These are phyloP conservation scores for Aspergillus floridensis DNA, from an alignment of 2,329 filamentous ascomycete genomes.

Conservation along the genomic window DNA sequence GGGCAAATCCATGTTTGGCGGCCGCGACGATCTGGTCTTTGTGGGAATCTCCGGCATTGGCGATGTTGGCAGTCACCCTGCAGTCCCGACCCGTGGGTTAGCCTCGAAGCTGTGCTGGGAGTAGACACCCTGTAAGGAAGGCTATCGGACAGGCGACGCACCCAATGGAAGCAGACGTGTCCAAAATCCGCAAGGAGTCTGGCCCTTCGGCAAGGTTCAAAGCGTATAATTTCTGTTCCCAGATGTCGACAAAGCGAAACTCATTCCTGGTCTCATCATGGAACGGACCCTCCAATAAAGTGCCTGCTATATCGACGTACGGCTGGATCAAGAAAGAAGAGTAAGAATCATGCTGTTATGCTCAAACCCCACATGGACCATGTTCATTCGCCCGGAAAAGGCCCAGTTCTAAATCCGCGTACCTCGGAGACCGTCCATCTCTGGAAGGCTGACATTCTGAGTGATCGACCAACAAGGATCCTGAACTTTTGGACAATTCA, in stretches of 20 bases:
- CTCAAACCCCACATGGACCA: neutral
- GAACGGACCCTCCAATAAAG: slow-evolving; percentile 43
- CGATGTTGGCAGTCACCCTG: slow-evolving; percentile 75
- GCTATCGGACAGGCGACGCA: slow-evolving; percentile 24
- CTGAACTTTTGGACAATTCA: neutral
- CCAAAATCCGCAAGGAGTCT: slow-evolving; percentile 55
- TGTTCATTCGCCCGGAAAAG: neutral
- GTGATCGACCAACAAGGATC: neutral
- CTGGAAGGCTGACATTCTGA: slow-evolving; percentile 36
- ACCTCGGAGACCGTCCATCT: slow-evolving; percentile 51
- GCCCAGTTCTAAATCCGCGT: slow-evolving; percentile 7
- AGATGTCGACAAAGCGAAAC: slow-evolving; percentile 64
- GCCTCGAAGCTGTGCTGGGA: slow-evolving; percentile 29
- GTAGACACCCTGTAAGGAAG: neutral
- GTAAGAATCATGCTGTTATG: slow-evolving; percentile 9
- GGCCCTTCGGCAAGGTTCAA: slow-evolving; percentile 65
- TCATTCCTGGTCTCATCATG: slow-evolving; percentile 39
- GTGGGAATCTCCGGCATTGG: slow-evolving; percentile 49
- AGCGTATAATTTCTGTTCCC: slow-evolving; percentile 69
- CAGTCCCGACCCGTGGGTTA: slow-evolving; percentile 39
- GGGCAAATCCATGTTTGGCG: slow-evolving; percentile 78
- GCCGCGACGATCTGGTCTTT: slow-evolving; percentile 70
- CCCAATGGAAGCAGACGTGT: slow-evolving; percentile 59
- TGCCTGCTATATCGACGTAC: slow-evolving; percentile 39
- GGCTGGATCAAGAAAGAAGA: slow-evolving; percentile 28